phyloP scores from a whole-genome alignment of 441 rosid species.

The Populus trichocarpa region DNA sequence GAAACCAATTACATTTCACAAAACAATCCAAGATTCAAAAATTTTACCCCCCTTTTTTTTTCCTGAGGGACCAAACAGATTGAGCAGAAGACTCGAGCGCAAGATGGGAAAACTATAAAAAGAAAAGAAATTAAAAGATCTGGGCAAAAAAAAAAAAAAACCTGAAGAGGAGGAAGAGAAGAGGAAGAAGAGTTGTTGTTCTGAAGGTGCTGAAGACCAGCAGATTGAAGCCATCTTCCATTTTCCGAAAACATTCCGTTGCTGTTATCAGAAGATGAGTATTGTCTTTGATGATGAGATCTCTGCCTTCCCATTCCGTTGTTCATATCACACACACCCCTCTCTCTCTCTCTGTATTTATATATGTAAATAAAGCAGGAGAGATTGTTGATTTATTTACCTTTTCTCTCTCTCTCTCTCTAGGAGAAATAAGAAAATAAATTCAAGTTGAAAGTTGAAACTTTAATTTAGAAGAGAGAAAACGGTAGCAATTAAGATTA shows the following conservation, averaged over 20 bases:
- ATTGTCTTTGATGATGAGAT: slow-evolving; percentile 93
- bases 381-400: no score
- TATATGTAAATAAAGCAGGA: background rate
- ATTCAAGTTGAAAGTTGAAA: background rate
- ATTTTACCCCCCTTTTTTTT: no score
- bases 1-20: background rate
- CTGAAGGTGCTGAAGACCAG: slow-evolving; percentile 85
- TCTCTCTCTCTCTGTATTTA: no score
- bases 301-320: slow-evolving; percentile 78
- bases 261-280: slow-evolving; percentile 53
- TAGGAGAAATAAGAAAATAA: no score
- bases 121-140: background rate
- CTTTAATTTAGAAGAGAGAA: background rate
- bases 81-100: no score
- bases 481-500: background rate
- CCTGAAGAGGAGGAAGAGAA: slow-evolving; percentile 63
- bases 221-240: slow-evolving; percentile 82
- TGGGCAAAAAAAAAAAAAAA: background rate
- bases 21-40: background rate
- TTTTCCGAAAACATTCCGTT: background rate
- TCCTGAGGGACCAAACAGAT: no score
- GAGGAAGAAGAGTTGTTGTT: slow-evolving; percentile 24
- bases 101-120: background rate
- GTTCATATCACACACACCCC: slow-evolving; percentile 40
- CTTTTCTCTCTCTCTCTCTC: no score